A percentile compares a stretch with the other conserved stretches of the same genome.
phyloP scores from a whole-genome alignment of 805 yeast genomes.

The Candida coquimbonensis region DNA sequence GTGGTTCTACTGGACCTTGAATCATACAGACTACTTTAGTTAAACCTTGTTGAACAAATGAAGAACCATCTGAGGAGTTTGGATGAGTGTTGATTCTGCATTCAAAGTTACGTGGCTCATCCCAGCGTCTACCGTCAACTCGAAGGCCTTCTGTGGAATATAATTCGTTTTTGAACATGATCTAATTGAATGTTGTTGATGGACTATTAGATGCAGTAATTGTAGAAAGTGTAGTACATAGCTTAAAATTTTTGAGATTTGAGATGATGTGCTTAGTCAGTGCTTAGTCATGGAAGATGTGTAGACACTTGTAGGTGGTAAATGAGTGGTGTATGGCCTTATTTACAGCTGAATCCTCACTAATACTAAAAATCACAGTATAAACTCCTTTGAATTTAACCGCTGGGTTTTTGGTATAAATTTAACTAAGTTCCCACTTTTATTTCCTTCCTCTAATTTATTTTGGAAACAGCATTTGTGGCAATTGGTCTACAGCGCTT shows the following conservation, averaged over 20 bases:
- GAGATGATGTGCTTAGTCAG: too few relatives aligned
- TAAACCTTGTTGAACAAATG: conserved; percentile 87
- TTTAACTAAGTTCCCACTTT: too few relatives aligned
- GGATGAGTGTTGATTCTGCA: conserved; percentile 87
- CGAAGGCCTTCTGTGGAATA: conserved; percentile 95
- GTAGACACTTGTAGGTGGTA: too few relatives aligned
- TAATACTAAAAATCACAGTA: background rate
- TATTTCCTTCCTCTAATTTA: too few relatives aligned
- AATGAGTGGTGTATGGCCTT: too few relatives aligned
- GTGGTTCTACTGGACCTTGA: conserved; percentile 87
- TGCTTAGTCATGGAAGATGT: background rate
- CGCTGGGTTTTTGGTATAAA: too few relatives aligned
- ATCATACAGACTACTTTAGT: conserved; percentile 82
- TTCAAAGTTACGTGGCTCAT: conserved; percentile 77
- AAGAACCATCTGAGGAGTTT: conserved; percentile 82
- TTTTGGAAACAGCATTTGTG: too few relatives aligned
- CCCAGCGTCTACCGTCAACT: conserved; percentile 91
- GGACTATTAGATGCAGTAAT: background rate
- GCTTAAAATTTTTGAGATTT: background rate
- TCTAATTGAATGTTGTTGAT: background rate
- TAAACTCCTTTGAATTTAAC: background rate
- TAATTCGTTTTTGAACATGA: conserved; percentile 66
- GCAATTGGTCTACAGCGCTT: too few relatives aligned
- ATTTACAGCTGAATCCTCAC: too few relatives aligned
- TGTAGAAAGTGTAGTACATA: background rate